Conservation (phyloP, 169 alveolate species). For the Besnoitia besnoiti region DNA sequence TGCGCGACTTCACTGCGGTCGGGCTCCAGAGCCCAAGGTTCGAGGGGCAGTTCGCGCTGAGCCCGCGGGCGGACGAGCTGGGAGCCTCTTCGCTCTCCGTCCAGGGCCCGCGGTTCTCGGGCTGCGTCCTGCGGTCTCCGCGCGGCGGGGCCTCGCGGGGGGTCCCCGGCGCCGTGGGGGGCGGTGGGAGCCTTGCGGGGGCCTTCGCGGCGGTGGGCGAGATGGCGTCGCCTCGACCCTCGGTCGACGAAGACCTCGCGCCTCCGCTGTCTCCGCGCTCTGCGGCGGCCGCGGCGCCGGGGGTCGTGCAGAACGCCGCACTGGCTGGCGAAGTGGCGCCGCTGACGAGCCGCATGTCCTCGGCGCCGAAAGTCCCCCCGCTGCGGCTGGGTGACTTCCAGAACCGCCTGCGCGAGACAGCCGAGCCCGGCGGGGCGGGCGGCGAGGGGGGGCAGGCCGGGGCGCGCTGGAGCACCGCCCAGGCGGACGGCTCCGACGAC, state of each 20-base stretch:
- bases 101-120: neutral
- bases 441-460: too few relatives aligned
- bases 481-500: neutral
- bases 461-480: too few relatives aligned
- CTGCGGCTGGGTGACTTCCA: constrained; percentile 31
- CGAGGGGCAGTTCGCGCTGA: neutral
- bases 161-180: neutral
- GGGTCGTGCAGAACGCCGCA: neutral
- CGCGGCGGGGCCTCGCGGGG: neutral
- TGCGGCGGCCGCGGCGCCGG: neutral
- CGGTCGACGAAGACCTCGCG: neutral
- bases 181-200: too few relatives aligned
- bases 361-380: constrained; percentile 19
- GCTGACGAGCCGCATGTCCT: constrained; percentile 21
- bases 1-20: neutral
- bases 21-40: neutral
- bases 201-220: neutral
- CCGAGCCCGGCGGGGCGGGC: too few relatives aligned
- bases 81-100: neutral
- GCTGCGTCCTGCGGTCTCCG: neutral
- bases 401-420: neutral
- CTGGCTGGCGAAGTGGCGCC: neutral
- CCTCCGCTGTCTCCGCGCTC: neutral
- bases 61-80: too few relatives aligned
- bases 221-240: neutral